A percentile compares a stretch with the other conserved stretches of the same genome.
These are phyloP conservation scores for Metschnikowia hibisci DNA, from an alignment of 805 yeast genomes.

Conservation along the genomic window DNA sequence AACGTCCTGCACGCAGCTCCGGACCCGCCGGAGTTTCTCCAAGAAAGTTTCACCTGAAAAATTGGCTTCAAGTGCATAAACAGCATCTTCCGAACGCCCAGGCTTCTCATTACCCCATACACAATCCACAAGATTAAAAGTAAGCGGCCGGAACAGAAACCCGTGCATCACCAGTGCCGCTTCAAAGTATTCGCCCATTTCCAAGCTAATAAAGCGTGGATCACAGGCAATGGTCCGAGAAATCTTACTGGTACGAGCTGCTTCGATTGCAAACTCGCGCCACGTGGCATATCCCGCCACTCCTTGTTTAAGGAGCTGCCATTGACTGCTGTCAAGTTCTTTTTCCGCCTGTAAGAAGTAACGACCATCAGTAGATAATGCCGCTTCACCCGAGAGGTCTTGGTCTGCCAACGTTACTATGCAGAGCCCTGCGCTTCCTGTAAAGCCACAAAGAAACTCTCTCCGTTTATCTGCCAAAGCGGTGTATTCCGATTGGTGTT, in stretches of 20 bases:
- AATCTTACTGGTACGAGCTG: conserved; percentile 49
- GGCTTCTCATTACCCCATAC: conserved; percentile 40
- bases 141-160: conserved; percentile 29
- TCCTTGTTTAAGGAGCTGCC: conserved; percentile 82
- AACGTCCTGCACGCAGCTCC: conserved; percentile 28
- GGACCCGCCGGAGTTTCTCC: conserved; percentile 27
- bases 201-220: conserved; percentile 63
- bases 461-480: conserved; percentile 19
- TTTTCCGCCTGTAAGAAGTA: conserved; percentile 87
- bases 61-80: conserved; percentile 27
- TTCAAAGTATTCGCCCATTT: conserved; percentile 41
- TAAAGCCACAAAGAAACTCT: conserved; percentile 18
- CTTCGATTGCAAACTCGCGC: conserved; percentile 65
- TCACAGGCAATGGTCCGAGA: conserved; percentile 72
- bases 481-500: conserved; percentile 19
- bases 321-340: conserved; percentile 66
- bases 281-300: conserved; percentile 66
- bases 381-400: conserved; percentile 61
- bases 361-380: conserved; percentile 89
- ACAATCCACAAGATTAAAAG: conserved; percentile 33
- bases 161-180: conserved; percentile 20
- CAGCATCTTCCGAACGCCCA: conserved; percentile 28
- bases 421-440: conserved; percentile 19
- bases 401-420: conserved; percentile 29
- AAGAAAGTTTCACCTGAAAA: conserved; percentile 34